phyloP scores from a whole-genome alignment of 2,329 filamentous ascomycete genomes.

The Penicillium occitanis region DNA sequence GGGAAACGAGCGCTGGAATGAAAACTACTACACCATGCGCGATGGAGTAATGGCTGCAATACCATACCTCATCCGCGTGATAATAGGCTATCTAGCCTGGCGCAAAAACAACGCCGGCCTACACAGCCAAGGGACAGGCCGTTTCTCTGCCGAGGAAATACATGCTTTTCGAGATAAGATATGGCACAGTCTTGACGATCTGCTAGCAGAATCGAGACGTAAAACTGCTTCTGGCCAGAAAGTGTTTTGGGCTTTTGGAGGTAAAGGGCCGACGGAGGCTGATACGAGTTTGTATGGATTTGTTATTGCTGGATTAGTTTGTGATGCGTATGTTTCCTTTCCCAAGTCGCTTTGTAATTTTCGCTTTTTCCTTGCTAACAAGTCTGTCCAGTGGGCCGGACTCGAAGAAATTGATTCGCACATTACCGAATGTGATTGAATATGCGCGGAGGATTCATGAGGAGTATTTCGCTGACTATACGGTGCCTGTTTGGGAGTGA shows the following conservation, averaged over 20 bases:
- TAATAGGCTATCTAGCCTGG: slow-evolving; percentile 55
- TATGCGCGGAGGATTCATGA: slow-evolving; percentile 59
- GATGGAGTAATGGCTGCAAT: slow-evolving; percentile 50
- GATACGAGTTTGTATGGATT: slow-evolving; percentile 62
- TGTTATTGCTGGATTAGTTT: slow-evolving; percentile 53
- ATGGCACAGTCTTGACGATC: slow-evolving; percentile 54
- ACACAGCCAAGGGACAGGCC: slow-evolving; percentile 57
- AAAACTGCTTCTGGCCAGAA: slow-evolving; percentile 28
- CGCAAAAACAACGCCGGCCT: slow-evolving; percentile 47
- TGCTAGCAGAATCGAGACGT: slow-evolving; percentile 44
- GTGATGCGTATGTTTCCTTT: slow-evolving; percentile 51
- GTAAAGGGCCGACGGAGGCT: slow-evolving; percentile 55
- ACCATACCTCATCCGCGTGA: slow-evolving; percentile 53
- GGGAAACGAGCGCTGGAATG: slow-evolving; percentile 55
- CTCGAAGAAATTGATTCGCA: slow-evolving; percentile 48
- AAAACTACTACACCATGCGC: slow-evolving; percentile 62
- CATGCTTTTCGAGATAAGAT: slow-evolving; percentile 48
- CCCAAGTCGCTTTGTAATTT: background rate
- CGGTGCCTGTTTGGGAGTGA: slow-evolving; percentile 26
- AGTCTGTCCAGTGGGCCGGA: slow-evolving; percentile 46
- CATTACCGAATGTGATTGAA: slow-evolving; percentile 49
- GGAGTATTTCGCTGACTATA: slow-evolving; percentile 60
- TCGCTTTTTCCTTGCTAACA: background rate
- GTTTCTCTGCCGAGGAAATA: slow-evolving; percentile 54
- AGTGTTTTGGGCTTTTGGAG: slow-evolving; percentile 61